phyloP scores from a whole-genome alignment of 2,329 filamentous ascomycete genomes.

The Blastomyces silverae region DNA sequence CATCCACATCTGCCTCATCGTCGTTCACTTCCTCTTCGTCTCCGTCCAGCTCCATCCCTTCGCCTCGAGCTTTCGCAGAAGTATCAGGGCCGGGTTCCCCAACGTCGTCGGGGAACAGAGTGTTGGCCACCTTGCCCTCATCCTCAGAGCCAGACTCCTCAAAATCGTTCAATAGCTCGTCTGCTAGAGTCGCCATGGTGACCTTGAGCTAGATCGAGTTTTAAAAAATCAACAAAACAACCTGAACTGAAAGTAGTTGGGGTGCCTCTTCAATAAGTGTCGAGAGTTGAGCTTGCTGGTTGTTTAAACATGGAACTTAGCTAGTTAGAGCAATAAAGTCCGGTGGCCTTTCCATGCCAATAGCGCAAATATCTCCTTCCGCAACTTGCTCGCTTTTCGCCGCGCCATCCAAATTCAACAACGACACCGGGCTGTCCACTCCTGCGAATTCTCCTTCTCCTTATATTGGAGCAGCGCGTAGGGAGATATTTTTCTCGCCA shows the following conservation, averaged over 20 bases:
- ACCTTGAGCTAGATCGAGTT: conserved; percentile 6
- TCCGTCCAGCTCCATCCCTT: conserved; percentile 21
- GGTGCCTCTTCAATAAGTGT: neutral
- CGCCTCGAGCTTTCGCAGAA: conserved; percentile 28
- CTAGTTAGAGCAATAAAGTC: neutral
- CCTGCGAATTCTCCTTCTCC: neutral
- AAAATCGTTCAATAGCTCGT: conserved; percentile 88
- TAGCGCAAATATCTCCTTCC: neutral
- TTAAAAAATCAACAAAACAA: neutral
- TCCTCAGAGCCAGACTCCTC: conserved; percentile 76
- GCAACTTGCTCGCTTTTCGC: neutral
- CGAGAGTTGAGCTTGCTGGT: neutral
- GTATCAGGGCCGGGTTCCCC: conserved; percentile 25
- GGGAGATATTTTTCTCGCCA: neutral
- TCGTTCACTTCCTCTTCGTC: conserved; percentile 22
- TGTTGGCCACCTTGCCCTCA: conserved; percentile 54
- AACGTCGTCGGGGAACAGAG: conserved; percentile 41
- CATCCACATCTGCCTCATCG: conserved; percentile 28
- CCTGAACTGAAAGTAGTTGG: neutral
- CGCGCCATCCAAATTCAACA: neutral
- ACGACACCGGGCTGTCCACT: neutral
- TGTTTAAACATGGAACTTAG: neutral
- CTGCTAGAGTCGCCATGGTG: conserved; percentile 79
- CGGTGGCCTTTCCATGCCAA: conserved; percentile 3
- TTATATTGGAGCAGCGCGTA: neutral